Base-by-base conservation (phyloP, 2,329 filamentous ascomycete species). In the Magnaporthiopsis incrustans region DNA sequence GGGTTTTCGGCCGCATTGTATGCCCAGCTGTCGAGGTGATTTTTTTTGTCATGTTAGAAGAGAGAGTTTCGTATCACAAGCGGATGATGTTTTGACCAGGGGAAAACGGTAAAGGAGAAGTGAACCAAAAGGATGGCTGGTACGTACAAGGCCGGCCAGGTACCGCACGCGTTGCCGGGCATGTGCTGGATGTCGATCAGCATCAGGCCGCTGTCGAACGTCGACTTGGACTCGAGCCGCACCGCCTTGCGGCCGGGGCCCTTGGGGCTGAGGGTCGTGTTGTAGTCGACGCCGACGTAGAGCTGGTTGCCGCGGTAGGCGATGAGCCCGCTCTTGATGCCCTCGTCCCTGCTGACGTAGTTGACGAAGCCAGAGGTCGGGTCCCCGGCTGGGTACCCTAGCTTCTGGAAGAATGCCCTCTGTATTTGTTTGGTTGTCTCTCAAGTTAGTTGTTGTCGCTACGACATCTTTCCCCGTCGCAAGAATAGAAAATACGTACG, bases 131-230 rank as follows among this genome's bases (percentile, higher is more conserved):
- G 53, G 32, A 58, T 10, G 44, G 32, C 22, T 67, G 33, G 57
- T 26, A 33, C 32, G 6, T 76, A 80, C 62, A 80, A 69, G 1
- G 81, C 81, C 44, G 81, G 80, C 81, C 82, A 84, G 18, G 77
- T 77, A 25, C 81, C 81, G 66, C 78, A 82, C 33, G 70, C 68
- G 38, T 77, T 78, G 14, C 75, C 76, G 1, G 82, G 82, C 73
- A 82, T 81, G 66, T 84, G 81, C 38, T 74, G 74, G 61, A 84
- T 73, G 68, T 83, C 81, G 15, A 67, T 70, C 3, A 81, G 75
- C 38, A 84, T 72, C 22, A 82, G 71, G 27, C 81, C 81, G 44
- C 72, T 70, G 65, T 78, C 76, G 69, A 81, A 82, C 15, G 72
- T 74, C 57, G 77, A 74, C 66, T 79, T 80, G 70, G 76, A 78